Conservation (phyloP, 371 early-diverging fungal genomes). For the Mortierella sp. region DNA sequence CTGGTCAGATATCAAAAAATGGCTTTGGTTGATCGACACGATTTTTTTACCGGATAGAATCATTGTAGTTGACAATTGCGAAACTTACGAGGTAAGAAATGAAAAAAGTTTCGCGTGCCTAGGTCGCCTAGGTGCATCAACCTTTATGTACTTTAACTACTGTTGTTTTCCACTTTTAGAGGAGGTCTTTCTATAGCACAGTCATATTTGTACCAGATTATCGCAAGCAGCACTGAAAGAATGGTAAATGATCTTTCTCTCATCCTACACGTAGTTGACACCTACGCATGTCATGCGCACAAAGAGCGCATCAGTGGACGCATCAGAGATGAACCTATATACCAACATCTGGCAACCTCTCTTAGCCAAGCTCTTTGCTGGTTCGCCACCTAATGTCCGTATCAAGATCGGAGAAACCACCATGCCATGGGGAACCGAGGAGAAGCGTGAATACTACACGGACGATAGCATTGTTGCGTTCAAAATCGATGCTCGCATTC, state of each 20-base stretch:
- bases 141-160: not conserved
- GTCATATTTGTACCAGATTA: not conserved
- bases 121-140: too few species aligned
- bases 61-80: not conserved
- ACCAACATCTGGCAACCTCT: slow-evolving; percentile 6
- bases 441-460: not conserved
- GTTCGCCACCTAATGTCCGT: not conserved
- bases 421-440: not conserved
- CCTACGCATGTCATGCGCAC: not conserved
- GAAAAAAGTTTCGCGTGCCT: too few species aligned
- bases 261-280: not conserved
- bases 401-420: slow-evolving; percentile 8
- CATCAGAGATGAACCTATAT: not conserved
- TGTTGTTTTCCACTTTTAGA: slow-evolving; percentile 1
- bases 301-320: not conserved
- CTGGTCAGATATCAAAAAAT: too few species aligned
- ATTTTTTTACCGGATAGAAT: not conserved
- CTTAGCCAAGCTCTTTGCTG: not conserved
- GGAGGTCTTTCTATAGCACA: not conserved
- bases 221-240: not conserved
- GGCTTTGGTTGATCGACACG: too few species aligned
- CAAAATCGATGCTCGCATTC: slow-evolving; percentile 3
- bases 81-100: not conserved
- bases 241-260: not conserved
- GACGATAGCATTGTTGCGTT: not conserved